Evolutionary conservation across 768 basidiomycete species (phyloP).

Genomic region (Suillus spraguei): DNA sequence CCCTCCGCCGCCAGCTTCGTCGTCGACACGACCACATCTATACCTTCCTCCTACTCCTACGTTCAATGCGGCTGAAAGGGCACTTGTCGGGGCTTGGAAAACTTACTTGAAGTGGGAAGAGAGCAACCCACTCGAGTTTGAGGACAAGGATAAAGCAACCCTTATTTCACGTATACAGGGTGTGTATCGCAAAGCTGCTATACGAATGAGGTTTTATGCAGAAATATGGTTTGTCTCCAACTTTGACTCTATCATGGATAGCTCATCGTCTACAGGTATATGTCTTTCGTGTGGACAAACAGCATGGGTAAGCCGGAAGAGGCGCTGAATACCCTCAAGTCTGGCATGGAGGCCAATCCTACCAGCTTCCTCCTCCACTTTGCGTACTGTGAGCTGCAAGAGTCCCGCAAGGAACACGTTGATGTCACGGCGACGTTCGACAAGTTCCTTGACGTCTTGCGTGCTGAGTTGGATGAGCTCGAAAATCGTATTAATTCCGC

Average conservation of each 20-base stretch:
- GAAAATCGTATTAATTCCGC: slow-evolving; percentile 46
- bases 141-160: slow-evolving; percentile 73
- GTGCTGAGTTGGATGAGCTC: slow-evolving; percentile 60
- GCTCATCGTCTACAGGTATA: slow-evolving; percentile 60
- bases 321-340: slow-evolving; percentile 74
- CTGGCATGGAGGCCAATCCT: slow-evolving; percentile 88
- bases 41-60: slow-evolving; percentile 72
- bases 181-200: slow-evolving; percentile 87
- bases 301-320: slow-evolving; percentile 80
- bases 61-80: slow-evolving; percentile 72
- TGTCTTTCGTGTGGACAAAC: slow-evolving; percentile 85
- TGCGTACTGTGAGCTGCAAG: slow-evolving; percentile 78
- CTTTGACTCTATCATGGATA: slow-evolving; percentile 9
- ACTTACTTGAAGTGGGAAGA: slow-evolving; percentile 95
- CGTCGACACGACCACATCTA: slow-evolving; percentile 43
- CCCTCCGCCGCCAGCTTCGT: slow-evolving; percentile 48
- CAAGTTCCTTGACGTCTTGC: slow-evolving; percentile 68
- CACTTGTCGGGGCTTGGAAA: slow-evolving; percentile 86
- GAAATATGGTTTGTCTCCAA: slow-evolving; percentile 78
- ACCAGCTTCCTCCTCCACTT: slow-evolving; percentile 90
- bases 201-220: slow-evolving; percentile 91
- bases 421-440: slow-evolving; percentile 77
- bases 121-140: slow-evolving; percentile 89
- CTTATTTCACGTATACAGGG: slow-evolving; percentile 74
- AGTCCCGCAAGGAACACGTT: slow-evolving; percentile 60